Conservation (phyloP, 139 green algal species). For the Closterium sp. region DNA sequence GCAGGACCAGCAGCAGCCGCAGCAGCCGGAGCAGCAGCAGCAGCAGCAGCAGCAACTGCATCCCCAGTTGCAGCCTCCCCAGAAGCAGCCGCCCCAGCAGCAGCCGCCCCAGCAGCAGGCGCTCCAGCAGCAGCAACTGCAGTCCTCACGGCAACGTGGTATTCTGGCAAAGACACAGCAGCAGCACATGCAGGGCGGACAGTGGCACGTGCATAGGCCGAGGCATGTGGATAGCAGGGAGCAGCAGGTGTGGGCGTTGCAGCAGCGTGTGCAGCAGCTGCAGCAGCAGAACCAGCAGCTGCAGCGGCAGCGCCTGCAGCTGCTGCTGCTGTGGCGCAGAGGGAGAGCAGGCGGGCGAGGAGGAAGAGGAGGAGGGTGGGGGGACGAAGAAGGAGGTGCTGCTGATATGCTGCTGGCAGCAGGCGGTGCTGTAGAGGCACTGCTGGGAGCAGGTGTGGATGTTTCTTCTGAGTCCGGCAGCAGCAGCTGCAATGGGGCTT, state of each 20-base stretch:
- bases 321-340: constrained; percentile 24
- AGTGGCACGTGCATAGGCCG: neutral
- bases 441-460: neutral
- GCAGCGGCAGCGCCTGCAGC: neutral
- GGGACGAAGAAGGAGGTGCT: too few species aligned
- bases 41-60: too few species aligned
- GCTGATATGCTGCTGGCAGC: neutral
- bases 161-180: neutral
- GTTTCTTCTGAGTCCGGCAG: neutral
- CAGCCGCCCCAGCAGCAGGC: too few species aligned
- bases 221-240: neutral
- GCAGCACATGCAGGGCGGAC: neutral
- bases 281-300: neutral
- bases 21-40: neutral
- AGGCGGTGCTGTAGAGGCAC: neutral
- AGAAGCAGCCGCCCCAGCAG: too few species aligned
- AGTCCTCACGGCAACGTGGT: neutral
- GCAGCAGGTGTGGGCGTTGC: neutral
- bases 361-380: neutral
- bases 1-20: neutral
- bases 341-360: neutral
- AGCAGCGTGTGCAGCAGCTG: constrained; percentile 16
- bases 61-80: too few species aligned
- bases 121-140: neutral
- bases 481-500: neutral